Evolutionary conservation across 2,329 filamentous ascomycete genomes (phyloP).

Genomic region (Fusarium sp.): DNA sequence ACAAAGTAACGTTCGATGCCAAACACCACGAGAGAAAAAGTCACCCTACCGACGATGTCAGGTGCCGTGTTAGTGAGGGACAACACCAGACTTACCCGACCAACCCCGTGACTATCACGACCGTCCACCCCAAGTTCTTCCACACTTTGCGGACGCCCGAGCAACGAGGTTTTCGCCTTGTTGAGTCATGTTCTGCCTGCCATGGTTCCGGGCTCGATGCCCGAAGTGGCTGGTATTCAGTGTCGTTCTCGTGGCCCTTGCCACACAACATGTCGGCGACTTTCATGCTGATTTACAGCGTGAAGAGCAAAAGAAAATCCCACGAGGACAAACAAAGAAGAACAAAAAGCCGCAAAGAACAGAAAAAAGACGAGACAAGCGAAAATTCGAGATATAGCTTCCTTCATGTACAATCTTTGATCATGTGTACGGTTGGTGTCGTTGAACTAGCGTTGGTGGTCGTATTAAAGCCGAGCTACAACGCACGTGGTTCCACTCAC

Average conservation of each 20-base stretch:
- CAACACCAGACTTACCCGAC: slow-evolving; percentile 19
- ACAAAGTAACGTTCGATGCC: slow-evolving; percentile 25
- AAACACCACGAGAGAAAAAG: slow-evolving; percentile 25
- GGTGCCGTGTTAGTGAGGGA: background rate
- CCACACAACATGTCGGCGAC: background rate
- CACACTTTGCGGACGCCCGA: background rate
- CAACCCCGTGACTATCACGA: background rate
- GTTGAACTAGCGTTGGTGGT: background rate
- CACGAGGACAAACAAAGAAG: background rate
- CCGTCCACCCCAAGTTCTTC: slow-evolving; percentile 4
- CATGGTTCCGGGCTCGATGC: background rate
- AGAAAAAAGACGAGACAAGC: background rate
- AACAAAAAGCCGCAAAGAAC: background rate
- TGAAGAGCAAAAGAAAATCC: background rate
- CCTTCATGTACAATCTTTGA: background rate
- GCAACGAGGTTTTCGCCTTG: background rate
- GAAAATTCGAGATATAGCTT: background rate
- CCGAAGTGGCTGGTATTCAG: background rate
- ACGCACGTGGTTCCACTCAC: slow-evolving; percentile 1
- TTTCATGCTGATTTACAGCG: background rate
- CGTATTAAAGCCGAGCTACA: background rate
- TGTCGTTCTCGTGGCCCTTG: background rate
- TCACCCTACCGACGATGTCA: slow-evolving; percentile 14
- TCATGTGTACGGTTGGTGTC: background rate
- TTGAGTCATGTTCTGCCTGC: too few relatives aligned